Evolutionary conservation across 805 yeast genomes (phyloP).

Genomic region (Priceomyces carsonii): DNA sequence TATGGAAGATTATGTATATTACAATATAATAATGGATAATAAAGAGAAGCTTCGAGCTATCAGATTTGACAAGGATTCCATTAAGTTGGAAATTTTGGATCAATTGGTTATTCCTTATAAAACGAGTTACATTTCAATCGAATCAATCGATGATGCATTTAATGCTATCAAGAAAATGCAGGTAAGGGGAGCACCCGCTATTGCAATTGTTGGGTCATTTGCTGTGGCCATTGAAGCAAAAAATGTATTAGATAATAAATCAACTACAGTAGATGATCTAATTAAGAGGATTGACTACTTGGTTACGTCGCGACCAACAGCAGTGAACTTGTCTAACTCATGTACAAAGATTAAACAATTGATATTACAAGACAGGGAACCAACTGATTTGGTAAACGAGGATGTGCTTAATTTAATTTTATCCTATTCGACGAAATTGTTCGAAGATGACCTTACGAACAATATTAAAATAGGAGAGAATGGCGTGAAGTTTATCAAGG

Average conservation of each 20-base stretch:
- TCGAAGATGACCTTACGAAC: slow-evolving; percentile 75
- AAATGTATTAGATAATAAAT: slow-evolving; percentile 18
- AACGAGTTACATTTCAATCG: slow-evolving; percentile 63
- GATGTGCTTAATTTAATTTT: slow-evolving; percentile 33
- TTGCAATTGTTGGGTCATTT: slow-evolving; percentile 90
- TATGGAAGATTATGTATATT: too few species aligned
- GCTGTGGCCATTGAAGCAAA: slow-evolving; percentile 73
- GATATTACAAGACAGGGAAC: slow-evolving; percentile 16
- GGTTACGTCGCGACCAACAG: slow-evolving; percentile 87
- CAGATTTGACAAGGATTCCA: slow-evolving; percentile 50
- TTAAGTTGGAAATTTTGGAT: slow-evolving; percentile 64
- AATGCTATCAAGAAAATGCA: slow-evolving; percentile 87
- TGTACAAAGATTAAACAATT: slow-evolving; percentile 49
- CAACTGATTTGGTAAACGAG: slow-evolving; percentile 24
- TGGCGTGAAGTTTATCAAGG: slow-evolving; percentile 70
- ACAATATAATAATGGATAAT: too few species aligned
- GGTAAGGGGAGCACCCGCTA: slow-evolving; percentile 98
- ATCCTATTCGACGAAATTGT: slow-evolving; percentile 53
- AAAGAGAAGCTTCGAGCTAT: slow-evolving; percentile 56
- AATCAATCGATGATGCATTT: slow-evolving; percentile 72
- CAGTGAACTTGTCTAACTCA: slow-evolving; percentile 87
- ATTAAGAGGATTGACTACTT: slow-evolving; percentile 58
- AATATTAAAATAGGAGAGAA: slow-evolving; percentile 77
- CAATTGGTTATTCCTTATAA: slow-evolving; percentile 83
- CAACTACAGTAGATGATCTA: slow-evolving; percentile 35